phyloP scores from a whole-genome alignment of 306 rosid species.

The Cucumis sativus region DNA sequence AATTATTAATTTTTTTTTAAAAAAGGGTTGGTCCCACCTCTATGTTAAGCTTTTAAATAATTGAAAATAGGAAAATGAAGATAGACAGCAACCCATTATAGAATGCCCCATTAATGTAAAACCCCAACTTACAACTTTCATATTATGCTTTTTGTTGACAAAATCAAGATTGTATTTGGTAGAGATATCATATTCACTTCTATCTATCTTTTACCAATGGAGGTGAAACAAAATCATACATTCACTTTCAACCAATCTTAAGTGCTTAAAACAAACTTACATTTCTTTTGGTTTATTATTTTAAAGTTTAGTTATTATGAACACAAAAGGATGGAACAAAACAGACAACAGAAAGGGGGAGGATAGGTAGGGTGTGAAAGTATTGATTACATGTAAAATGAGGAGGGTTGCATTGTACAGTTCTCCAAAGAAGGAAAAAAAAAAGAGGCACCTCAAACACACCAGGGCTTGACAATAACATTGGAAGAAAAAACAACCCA shows the following conservation, averaged over 20 bases:
- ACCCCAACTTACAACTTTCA: too few relatives aligned
- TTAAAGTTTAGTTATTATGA: not conserved
- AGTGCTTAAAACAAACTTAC: too few relatives aligned
- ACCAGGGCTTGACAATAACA: conserved; percentile 3
- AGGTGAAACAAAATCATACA: too few relatives aligned
- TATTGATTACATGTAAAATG: not conserved
- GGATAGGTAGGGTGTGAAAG: not conserved
- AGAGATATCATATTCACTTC: too few relatives aligned
- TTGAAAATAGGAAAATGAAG: too few relatives aligned
- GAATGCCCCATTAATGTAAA: too few relatives aligned
- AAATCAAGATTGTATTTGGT: too few relatives aligned
- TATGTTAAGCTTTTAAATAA: too few relatives aligned
- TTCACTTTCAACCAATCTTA: too few relatives aligned
- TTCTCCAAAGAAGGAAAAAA: not conserved
- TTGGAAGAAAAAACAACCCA: not conserved
- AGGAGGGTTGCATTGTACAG: not conserved
- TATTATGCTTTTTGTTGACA: too few relatives aligned
- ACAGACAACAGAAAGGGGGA: conserved; percentile 9
- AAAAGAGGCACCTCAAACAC: not conserved
- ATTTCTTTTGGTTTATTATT: not conserved
- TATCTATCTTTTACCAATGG: too few relatives aligned
- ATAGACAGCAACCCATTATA: too few relatives aligned
- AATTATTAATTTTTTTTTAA: not conserved
- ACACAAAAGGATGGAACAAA: not conserved
- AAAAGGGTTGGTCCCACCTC: not conserved